These are phyloP conservation scores for Hanseniaspora uvarum DNA, from an alignment of 1,139 yeast species.

Conservation along the genomic window DNA sequence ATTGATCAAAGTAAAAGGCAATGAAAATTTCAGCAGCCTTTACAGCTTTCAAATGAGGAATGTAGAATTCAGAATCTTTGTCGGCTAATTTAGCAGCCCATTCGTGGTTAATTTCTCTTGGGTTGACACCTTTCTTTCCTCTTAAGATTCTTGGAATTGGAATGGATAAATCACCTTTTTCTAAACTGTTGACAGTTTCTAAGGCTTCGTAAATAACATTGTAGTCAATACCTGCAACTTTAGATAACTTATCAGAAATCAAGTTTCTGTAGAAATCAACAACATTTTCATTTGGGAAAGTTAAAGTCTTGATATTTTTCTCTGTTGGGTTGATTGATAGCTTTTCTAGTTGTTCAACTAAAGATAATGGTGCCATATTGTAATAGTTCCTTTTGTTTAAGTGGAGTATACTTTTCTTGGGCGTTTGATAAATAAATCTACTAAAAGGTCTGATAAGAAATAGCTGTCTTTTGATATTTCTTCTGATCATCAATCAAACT, in stretches of 20 bases:
- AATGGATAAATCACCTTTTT: slow-evolving; percentile 84
- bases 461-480: neutral
- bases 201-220: slow-evolving; percentile 69
- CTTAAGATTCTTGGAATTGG: slow-evolving; percentile 83
- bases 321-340: slow-evolving; percentile 2
- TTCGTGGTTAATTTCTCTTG: slow-evolving; percentile 72
- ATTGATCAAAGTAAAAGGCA: slow-evolving; percentile 65
- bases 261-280: slow-evolving; percentile 81
- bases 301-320: slow-evolving; percentile 2
- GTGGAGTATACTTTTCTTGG: neutral
- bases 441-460: neutral
- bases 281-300: slow-evolving; percentile 65
- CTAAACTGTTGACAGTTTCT: slow-evolving; percentile 77
- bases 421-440: neutral
- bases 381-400: neutral
- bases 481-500: too few species aligned
- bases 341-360: slow-evolving; percentile 10
- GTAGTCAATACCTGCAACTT: slow-evolving; percentile 61
- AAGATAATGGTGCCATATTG: slow-evolving; percentile 12
- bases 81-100: slow-evolving; percentile 55
- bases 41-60: slow-evolving; percentile 54
- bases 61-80: slow-evolving; percentile 15
- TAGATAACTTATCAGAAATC: slow-evolving; percentile 66
- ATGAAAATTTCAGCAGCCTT: slow-evolving; percentile 82
- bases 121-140: slow-evolving; percentile 65